Evolutionary conservation across 495 filamentous ascomycete species (phyloP).

Genomic region (Aspergillus indologenus): DNA sequence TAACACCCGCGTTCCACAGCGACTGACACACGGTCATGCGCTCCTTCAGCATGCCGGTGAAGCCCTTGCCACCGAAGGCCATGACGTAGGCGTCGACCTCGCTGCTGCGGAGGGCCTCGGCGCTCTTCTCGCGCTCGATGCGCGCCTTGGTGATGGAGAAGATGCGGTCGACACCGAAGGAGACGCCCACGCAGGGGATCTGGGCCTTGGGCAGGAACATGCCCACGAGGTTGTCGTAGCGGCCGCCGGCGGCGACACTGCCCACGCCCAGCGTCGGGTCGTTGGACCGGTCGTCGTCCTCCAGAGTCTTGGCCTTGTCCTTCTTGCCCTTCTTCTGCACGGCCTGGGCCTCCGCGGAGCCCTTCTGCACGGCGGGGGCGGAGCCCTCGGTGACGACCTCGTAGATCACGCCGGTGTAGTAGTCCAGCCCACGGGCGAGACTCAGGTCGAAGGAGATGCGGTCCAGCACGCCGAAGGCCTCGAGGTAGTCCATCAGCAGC

Average conservation of each 20-base stretch:
- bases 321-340: slow-evolving; percentile 56
- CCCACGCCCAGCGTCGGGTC: slow-evolving; percentile 83
- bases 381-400: slow-evolving; percentile 87
- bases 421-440: slow-evolving; percentile 83
- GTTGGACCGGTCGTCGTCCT: slow-evolving; percentile 77
- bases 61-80: slow-evolving; percentile 87
- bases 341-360: slow-evolving; percentile 45
- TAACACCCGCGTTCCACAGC: slow-evolving; percentile 78
- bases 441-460: slow-evolving; percentile 78
- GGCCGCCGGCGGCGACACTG: slow-evolving; percentile 82
- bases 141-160: slow-evolving; percentile 84
- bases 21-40: slow-evolving; percentile 70
- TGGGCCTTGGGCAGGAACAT: slow-evolving; percentile 85
- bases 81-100: slow-evolving; percentile 89
- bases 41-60: slow-evolving; percentile 75
- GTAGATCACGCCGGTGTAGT: slow-evolving; percentile 90
- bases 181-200: slow-evolving; percentile 91
- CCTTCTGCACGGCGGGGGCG: slow-evolving; percentile 52
- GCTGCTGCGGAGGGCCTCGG: slow-evolving; percentile 54
- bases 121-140: slow-evolving; percentile 56
- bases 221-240: slow-evolving; percentile 89
- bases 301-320: slow-evolving; percentile 51
- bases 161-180: slow-evolving; percentile 93
- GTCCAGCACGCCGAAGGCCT: slow-evolving; percentile 67
- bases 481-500: slow-evolving; percentile 76